Evolutionary conservation across 495 filamentous ascomycete species (phyloP).

Genomic region (Tuber indicum): DNA sequence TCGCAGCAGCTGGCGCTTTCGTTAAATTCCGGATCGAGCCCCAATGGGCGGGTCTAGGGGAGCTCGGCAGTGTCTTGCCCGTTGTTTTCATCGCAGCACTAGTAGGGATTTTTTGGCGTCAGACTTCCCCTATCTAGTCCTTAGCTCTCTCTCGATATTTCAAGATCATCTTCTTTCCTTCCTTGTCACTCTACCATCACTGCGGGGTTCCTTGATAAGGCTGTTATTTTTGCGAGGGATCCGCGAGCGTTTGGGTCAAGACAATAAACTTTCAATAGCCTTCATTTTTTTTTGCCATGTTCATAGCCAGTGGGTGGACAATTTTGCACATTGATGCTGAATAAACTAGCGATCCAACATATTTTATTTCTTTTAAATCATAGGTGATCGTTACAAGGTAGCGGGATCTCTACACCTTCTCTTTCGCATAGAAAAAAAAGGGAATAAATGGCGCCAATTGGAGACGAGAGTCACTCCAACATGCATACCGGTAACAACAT

Average conservation of each 20-base stretch:
- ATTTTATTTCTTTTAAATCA: not conserved
- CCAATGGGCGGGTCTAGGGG: slow-evolving; percentile 66
- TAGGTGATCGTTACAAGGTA: not conserved
- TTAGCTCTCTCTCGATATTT: not conserved
- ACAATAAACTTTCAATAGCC: not conserved
- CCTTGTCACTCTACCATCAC: not conserved
- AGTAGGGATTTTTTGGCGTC: slow-evolving; percentile 27
- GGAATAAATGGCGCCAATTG: not conserved
- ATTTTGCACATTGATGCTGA: not conserved
- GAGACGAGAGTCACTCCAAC: not conserved
- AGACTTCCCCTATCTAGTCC: not conserved
- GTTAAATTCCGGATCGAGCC: slow-evolving; percentile 59
- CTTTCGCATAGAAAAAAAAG: not conserved
- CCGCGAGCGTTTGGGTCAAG: not conserved
- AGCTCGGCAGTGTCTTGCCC: slow-evolving; percentile 70
- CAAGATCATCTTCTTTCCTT: not conserved
- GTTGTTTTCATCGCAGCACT: slow-evolving; percentile 54
- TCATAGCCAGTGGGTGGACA: not conserved
- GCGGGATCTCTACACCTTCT: not conserved
- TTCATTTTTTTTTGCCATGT: not conserved
- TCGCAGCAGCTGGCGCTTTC: slow-evolving; percentile 66
- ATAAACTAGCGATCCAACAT: not conserved
- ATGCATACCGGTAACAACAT: not conserved
- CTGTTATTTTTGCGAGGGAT: not conserved
- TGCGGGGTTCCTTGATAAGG: not conserved